Base-by-base conservation (phyloP, 805 yeast species). In the Nakazawaea siamensis region DNA sequence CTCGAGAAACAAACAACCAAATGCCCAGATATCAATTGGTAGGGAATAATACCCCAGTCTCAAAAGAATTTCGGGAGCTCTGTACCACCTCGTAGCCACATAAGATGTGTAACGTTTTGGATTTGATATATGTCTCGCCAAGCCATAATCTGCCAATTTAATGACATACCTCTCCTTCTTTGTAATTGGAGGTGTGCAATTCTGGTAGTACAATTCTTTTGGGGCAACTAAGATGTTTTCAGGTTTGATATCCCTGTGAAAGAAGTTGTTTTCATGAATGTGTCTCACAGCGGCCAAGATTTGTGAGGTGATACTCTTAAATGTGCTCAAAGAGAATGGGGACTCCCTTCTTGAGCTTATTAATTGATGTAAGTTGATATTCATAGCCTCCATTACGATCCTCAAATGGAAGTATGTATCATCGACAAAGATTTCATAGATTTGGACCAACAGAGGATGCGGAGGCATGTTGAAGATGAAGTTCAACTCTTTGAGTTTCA, bases 191-290 rank as follows among this genome's bases (percentile, higher is more conserved):
- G 78, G 78, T 14, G 70, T 52, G 15, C 38, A 40, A 17, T 52
- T 47, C 2, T 72, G 71, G 52, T 70, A 80, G 48, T 69, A 80
- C 33, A 66, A 66, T 26, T 58, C 55, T 5, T 80, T 58, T 16
- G 78, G 74, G 24, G 77, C 65, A 4, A 88, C 73, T 45, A 90
- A 68, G 18, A 90, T 80, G 55, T 90, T 90, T 50, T 90, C 97
- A 0, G 98, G 97, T 56, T 90, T 90, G 32, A 90, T 68, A 62
- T 90, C 98, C 38, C 98, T 70, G 54, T 90, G 97, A 49, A 79
- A 79, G 49, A 67, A 84, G 9, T 71, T 70, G 46, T 66, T 60
- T 18, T 56, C 52, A 49, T 85, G 98, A 37, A 90, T 86, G 54
- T 90, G 97, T 38, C 75, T 70, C 19, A 88, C 66, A 4, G 92